Evolutionary conservation across 75 land plant genomes (phyloP), one percentile per base, ranked within the genome.

Genomic region (Pinus tabuliformis): DNA sequence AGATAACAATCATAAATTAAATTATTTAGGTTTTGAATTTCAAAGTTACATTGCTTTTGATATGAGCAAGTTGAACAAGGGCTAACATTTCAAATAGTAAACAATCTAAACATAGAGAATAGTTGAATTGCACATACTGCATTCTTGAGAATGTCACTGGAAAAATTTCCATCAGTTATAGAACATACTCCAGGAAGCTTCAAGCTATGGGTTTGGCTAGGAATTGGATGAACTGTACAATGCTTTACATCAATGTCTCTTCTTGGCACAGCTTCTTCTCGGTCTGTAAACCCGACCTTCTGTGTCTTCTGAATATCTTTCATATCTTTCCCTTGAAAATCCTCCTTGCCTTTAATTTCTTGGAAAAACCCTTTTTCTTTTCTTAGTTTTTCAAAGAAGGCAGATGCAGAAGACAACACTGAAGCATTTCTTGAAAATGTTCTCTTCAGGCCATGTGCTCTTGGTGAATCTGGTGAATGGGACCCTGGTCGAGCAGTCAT

Each of bases 341-440:
- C 62, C 4, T 79, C 82, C 72, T 71, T 77, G 56, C 36, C 17
- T 73, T 20, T 59, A 73, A 57, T 62, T 63, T 81, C 86, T 58
- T 65, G 56, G 15, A 81, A 78, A 24, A 73, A 82, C 57, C 54
- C 36, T 63, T 75, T 88, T 30, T 93, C 91, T 59, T 76, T 88
- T 81, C 81, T 91, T 71, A 95, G 77, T 78, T 90, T 93, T 78
- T 91, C 92, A 81, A 95, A 93, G 22, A 94, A 82, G 18, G 92
- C 92, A 71, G 98, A 92, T 66, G 97, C 91, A 76, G 99, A 91
- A 76, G 95, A 88, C 78, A 92, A 93, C 36, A 92, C 93, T 76
- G 98, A 96, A 33, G 87, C 90, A 62, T 88, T 87, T 77, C 91
- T 87, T 28, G 89, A 86, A 3, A 89, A 86, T 42, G 86, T 82